Evolutionary conservation across 192 early-diverging fungal genomes (phyloP).

Genomic region (Neocallimastix lanati): DNA sequence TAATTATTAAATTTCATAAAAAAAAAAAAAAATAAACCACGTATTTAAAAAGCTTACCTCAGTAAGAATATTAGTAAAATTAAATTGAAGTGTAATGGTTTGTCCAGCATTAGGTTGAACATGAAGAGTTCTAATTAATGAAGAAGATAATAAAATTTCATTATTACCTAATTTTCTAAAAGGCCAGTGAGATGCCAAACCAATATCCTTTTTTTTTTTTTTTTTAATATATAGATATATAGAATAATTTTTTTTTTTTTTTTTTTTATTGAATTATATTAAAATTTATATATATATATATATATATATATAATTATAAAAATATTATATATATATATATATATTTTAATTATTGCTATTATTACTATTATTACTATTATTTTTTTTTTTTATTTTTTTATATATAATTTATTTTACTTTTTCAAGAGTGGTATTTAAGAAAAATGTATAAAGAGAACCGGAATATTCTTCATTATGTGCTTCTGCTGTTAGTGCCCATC

Average conservation of each 20-base stretch:
- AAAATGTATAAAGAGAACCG: constrained; percentile 1
- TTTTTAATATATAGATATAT: background rate
- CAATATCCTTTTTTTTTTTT: constrained; percentile 1
- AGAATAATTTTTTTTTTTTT: too few relatives aligned
- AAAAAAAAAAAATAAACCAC: too few relatives aligned
- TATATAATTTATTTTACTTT: background rate
- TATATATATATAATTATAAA: too few relatives aligned
- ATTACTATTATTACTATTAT: too few relatives aligned
- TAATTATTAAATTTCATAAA: too few relatives aligned
- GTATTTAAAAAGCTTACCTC: background rate
- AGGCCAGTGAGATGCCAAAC: constrained; percentile 8
- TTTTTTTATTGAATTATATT: too few relatives aligned
- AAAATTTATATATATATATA: too few relatives aligned
- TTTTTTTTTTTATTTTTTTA: too few relatives aligned
- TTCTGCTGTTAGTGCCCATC: constrained; percentile 10
- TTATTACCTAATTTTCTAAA: constrained; percentile 5
- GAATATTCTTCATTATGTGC: background rate
- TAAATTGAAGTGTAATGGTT: constrained; percentile 1
- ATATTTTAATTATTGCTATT: too few relatives aligned
- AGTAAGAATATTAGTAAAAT: background rate
- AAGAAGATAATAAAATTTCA: constrained; percentile 7
- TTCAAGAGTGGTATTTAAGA: constrained; percentile 7
- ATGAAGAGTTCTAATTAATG: constrained; percentile 5
- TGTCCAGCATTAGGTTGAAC: constrained; percentile 9
- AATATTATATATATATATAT: too few relatives aligned